These are phyloP conservation scores for Entelexis paramagnoliae DNA, from an alignment of 1,139 yeast genomes.

Conservation along the genomic window DNA sequence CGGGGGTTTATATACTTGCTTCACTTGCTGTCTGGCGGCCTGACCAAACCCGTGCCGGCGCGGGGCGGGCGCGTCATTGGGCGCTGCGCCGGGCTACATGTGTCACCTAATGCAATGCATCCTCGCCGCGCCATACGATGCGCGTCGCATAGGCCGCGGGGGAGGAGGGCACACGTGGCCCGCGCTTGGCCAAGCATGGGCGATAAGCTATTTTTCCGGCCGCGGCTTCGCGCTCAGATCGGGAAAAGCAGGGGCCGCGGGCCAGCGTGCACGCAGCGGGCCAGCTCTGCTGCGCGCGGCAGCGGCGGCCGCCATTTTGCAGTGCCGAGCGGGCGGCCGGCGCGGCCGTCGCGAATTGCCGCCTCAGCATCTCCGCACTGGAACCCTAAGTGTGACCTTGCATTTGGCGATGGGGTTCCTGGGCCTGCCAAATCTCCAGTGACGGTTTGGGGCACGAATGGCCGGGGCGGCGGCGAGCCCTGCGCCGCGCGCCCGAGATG, in stretches of 20 bases:
- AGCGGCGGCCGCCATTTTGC: neutral
- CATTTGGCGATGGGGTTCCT: neutral
- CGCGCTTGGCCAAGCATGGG: neutral
- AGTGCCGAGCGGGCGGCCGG: no score
- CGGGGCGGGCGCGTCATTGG: neutral
- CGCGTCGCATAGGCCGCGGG: neutral
- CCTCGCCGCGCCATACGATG: neutral
- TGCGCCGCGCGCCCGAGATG: no score
- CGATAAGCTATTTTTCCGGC: conserved; percentile 2
- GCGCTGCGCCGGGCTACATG: neutral
- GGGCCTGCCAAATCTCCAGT: neutral
- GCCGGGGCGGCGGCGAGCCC: no score
- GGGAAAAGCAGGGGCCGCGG: neutral
- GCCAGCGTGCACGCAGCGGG: neutral
- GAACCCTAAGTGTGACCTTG: neutral
- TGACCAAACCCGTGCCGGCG: neutral
- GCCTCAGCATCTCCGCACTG: neutral
- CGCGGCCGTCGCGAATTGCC: neutral
- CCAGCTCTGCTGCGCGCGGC: neutral
- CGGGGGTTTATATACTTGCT: neutral
- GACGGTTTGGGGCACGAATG: neutral
- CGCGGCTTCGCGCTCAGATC: neutral
- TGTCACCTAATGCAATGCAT: neutral
- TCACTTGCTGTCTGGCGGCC: neutral
- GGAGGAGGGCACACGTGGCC: neutral